phyloP scores from a whole-genome alignment of 2,329 filamentous ascomycete species.

The Pseudocercospora eumusae region DNA sequence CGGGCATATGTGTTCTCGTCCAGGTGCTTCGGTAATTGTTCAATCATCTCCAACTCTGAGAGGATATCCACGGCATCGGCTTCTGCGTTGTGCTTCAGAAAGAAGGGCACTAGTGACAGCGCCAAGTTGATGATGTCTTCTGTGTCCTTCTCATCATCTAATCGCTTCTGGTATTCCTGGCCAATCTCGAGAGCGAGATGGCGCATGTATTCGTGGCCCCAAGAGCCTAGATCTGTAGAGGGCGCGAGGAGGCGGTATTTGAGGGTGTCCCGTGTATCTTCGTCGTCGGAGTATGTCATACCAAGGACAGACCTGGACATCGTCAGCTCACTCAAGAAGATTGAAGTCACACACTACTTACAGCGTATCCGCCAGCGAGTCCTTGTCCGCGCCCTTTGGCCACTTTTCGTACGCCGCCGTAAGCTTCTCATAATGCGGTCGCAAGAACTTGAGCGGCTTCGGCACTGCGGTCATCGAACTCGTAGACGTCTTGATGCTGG shows the following conservation, averaged over 20 bases:
- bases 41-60: conserved; percentile 96
- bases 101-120: conserved; percentile 83
- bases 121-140: conserved; percentile 85
- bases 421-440: conserved; percentile 91
- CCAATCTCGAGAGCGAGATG: conserved; percentile 95
- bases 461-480: conserved; percentile 99
- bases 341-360: not conserved
- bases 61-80: conserved; percentile 96
- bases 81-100: conserved; percentile 95
- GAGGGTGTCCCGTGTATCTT: conserved; percentile 91
- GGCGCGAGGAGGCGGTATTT: conserved; percentile 92
- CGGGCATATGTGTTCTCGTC: conserved; percentile 91
- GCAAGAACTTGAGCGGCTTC: conserved; percentile 95
- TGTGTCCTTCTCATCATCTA: conserved; percentile 80
- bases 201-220: conserved; percentile 97
- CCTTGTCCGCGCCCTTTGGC: conserved; percentile 81
- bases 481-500: conserved; percentile 97
- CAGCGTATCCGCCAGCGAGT: conserved; percentile 85
- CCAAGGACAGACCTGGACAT: conserved; percentile 73
- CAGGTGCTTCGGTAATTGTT: conserved; percentile 82
- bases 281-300: conserved; percentile 93
- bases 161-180: conserved; percentile 84
- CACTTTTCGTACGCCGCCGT: conserved; percentile 87
- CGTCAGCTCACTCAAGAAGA: not conserved
- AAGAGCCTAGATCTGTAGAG: conserved; percentile 88